A percentile compares a stretch with the other conserved stretches of the same genome.
These are phyloP conservation scores for Fusarium sp. DNA, from an alignment of 2,329 filamentous ascomycete genomes.

Conservation along the genomic window DNA sequence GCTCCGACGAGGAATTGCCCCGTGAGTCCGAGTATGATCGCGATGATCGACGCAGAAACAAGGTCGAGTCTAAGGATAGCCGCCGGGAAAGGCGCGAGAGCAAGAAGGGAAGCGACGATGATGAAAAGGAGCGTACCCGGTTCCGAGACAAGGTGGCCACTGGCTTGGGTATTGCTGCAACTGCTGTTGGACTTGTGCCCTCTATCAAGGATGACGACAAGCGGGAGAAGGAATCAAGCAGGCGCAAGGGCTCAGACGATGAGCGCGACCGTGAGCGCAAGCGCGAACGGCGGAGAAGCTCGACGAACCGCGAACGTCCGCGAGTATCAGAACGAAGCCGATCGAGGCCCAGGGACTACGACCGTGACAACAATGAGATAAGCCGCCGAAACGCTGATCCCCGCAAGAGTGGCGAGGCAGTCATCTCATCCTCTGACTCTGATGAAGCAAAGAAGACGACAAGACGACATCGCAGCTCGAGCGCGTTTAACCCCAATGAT, in stretches of 20 bases:
- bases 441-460: slow-evolving; percentile 55
- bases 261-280: slow-evolving; percentile 43
- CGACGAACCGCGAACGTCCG: slow-evolving; percentile 34
- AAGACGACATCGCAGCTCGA: slow-evolving; percentile 54
- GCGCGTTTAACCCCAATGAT: slow-evolving; percentile 66
- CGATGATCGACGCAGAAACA: slow-evolving; percentile 46
- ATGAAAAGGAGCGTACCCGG: slow-evolving; percentile 57
- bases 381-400: slow-evolving; percentile 55
- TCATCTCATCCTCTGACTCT: slow-evolving; percentile 54
- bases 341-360: slow-evolving; percentile 37
- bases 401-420: slow-evolving; percentile 52
- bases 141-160: slow-evolving; percentile 62
- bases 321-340: slow-evolving; percentile 30
- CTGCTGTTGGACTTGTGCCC: slow-evolving; percentile 59
- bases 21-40: slow-evolving; percentile 47
- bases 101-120: slow-evolving; percentile 49
- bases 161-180: slow-evolving; percentile 62
- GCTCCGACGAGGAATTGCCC: slow-evolving; percentile 48
- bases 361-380: slow-evolving; percentile 45
- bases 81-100: slow-evolving; percentile 48
- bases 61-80: slow-evolving; percentile 43
- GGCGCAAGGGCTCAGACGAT: slow-evolving; percentile 50
- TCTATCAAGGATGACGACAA: slow-evolving; percentile 55
- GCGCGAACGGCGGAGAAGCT: slow-evolving; percentile 37
- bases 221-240: slow-evolving; percentile 49